phyloP scores from a whole-genome alignment of 768 basidiomycete species.

The Lentinula sp. region DNA sequence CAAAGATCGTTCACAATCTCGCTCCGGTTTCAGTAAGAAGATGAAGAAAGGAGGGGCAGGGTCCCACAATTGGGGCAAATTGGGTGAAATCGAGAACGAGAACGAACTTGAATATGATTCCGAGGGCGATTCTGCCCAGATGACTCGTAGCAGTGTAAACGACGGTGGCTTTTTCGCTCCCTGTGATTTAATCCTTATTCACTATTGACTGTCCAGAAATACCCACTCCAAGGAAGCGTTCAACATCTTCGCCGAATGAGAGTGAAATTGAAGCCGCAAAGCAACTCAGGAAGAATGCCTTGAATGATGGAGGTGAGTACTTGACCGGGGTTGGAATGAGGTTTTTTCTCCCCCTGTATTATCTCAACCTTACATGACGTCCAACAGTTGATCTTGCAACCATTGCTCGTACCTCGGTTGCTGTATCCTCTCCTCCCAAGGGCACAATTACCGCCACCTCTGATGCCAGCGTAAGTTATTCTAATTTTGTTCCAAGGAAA shows the following conservation, averaged over 20 bases:
- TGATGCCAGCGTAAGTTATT: background rate
- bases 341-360: constrained; percentile 12
- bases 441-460: background rate
- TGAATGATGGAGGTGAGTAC: constrained; percentile 52
- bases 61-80: constrained; percentile 79
- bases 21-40: constrained; percentile 66
- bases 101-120: constrained; percentile 46
- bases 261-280: constrained; percentile 50
- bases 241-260: constrained; percentile 40
- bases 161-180: background rate
- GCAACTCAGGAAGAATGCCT: constrained; percentile 66
- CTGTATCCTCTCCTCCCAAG: constrained; percentile 30
- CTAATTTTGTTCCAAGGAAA: background rate
- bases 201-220: background rate
- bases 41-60: constrained; percentile 78
- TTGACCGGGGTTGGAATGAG: constrained; percentile 14
- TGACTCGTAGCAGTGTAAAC: constrained; percentile 4
- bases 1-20: constrained; percentile 76
- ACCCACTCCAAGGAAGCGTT: constrained; percentile 25
- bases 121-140: constrained; percentile 25
- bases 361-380: background rate
- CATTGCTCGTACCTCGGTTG: constrained; percentile 81
- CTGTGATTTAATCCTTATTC: background rate
- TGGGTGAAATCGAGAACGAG: constrained; percentile 52
- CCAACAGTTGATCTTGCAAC: constrained; percentile 55